Evolutionary conservation across 2,329 filamentous ascomycete genomes (phyloP).

Genomic region (Phaeosphaeriaceae sp.): DNA sequence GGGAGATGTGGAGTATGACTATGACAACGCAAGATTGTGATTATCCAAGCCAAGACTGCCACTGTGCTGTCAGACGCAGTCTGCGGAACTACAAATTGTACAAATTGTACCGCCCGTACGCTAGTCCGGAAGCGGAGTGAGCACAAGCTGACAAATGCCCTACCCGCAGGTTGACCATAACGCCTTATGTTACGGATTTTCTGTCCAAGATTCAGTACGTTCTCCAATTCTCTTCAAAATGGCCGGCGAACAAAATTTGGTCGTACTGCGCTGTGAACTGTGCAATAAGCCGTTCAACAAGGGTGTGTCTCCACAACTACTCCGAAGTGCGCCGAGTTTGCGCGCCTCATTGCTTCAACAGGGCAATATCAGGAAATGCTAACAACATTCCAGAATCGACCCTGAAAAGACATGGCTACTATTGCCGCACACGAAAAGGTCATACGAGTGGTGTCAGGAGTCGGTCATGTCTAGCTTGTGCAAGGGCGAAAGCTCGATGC

Average conservation of each 20-base stretch:
- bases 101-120: slow-evolving; percentile 10
- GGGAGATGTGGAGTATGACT: no score
- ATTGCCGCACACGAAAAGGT: slow-evolving; percentile 9
- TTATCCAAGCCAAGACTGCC: neutral
- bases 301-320: neutral
- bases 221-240: neutral
- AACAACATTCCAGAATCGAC: slow-evolving; percentile 7
- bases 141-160: slow-evolving; percentile 7
- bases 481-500: slow-evolving; percentile 9
- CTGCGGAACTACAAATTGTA: neutral
- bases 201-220: neutral
- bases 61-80: neutral
- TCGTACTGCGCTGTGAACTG: slow-evolving; percentile 2
- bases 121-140: neutral
- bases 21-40: neutral
- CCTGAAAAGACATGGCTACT: slow-evolving; percentile 12
- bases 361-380: neutral
- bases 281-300: slow-evolving; percentile 17
- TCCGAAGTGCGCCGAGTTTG: neutral
- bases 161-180: neutral
- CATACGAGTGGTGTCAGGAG: neutral
- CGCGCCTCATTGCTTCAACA: neutral
- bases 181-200: neutral
- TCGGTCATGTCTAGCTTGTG: slow-evolving; percentile 12
- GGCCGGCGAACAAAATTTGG: neutral